Evolutionary conservation across 768 basidiomycete genomes (phyloP).

Genomic region (Guyanaporus albipodus): DNA sequence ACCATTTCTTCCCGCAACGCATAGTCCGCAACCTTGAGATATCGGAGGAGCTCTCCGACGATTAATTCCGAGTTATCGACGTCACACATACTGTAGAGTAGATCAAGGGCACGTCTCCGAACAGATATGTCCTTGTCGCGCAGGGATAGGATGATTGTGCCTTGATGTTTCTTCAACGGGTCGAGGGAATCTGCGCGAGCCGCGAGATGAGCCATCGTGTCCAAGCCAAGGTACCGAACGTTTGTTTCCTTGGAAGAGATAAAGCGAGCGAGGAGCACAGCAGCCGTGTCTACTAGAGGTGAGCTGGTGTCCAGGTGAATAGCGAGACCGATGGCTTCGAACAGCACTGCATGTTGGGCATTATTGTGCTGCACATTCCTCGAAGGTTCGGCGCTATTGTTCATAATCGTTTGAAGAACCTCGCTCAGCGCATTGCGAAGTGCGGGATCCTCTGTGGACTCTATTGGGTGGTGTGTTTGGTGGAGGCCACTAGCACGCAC

Average conservation of each 20-base stretch:
- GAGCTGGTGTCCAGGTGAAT: constrained; percentile 95
- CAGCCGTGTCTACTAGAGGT: constrained; percentile 81
- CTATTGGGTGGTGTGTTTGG: constrained; percentile 4
- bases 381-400: constrained; percentile 84
- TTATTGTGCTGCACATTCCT: constrained; percentile 98
- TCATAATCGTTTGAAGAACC: constrained; percentile 87
- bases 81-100: constrained; percentile 99
- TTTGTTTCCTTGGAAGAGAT: constrained; percentile 99
- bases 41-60: constrained; percentile 91
- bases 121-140: constrained; percentile 98
- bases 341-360: constrained; percentile 96
- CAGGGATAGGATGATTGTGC: constrained; percentile 89
- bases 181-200: constrained; percentile 88
- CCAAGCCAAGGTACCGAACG: constrained; percentile 93
- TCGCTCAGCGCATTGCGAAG: constrained; percentile 72
- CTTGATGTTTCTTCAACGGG: constrained; percentile 92
- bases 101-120: constrained; percentile 86
- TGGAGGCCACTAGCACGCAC: constrained; percentile 39
- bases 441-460: constrained; percentile 72
- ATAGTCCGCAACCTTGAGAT: constrained; percentile 95
- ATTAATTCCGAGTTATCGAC: constrained; percentile 94
- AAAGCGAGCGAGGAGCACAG: constrained; percentile 88
- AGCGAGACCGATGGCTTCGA: constrained; percentile 94
- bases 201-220: constrained; percentile 98
- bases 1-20: constrained; percentile 98